Percentiles rank a stretch among this genome's conserved stretches.
Evolutionary conservation across 768 basidiomycete species (phyloP).

Genomic region (Rhodotorula taiwanensis): DNA sequence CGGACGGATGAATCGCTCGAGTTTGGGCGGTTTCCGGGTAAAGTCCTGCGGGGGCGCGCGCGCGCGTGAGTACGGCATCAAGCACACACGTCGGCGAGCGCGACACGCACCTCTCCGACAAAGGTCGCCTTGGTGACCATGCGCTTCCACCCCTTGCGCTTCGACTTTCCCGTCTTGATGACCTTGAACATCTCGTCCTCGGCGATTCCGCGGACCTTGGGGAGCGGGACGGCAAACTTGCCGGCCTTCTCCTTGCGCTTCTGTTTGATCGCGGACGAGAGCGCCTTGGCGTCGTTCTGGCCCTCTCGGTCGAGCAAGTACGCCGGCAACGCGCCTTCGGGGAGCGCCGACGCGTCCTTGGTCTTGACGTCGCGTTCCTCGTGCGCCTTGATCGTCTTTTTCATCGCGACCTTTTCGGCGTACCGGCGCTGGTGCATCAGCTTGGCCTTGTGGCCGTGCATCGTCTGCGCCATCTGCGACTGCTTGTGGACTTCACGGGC

Average conservation of each 20-base stretch:
- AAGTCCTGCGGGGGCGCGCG: conserved; percentile 57
- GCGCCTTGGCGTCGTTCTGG: conserved; percentile 95
- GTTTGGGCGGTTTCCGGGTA: conserved; percentile 96
- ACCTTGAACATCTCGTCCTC: conserved; percentile 99
- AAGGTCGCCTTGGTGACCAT: conserved; percentile 99
- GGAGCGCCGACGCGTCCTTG: conserved; percentile 65
- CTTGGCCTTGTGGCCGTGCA: conserved; percentile 95
- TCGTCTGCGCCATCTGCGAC: conserved; percentile 81
- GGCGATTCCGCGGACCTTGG: conserved; percentile 93
- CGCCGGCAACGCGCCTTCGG: conserved; percentile 86
- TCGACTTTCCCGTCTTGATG: conserved; percentile 92
- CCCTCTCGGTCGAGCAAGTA: conserved; percentile 95
- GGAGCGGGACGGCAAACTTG: conserved; percentile 91
- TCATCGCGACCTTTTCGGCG: conserved; percentile 95
- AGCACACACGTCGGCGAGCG: background rate
- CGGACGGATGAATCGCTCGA: conserved; percentile 95
- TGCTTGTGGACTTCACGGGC: conserved; percentile 51
- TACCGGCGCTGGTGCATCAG: conserved; percentile 94
- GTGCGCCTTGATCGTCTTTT: conserved; percentile 98
- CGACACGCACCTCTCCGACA: conserved; percentile 57
- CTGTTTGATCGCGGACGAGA: conserved; percentile 94
- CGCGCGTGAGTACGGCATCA: background rate
- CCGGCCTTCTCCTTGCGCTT: conserved; percentile 98
- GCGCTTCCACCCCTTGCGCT: conserved; percentile 88
- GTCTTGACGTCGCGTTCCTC: conserved; percentile 98